Evolutionary conservation across 2,329 filamentous ascomycete genomes (phyloP).

Genomic region (Xylariaceae sp.): DNA sequence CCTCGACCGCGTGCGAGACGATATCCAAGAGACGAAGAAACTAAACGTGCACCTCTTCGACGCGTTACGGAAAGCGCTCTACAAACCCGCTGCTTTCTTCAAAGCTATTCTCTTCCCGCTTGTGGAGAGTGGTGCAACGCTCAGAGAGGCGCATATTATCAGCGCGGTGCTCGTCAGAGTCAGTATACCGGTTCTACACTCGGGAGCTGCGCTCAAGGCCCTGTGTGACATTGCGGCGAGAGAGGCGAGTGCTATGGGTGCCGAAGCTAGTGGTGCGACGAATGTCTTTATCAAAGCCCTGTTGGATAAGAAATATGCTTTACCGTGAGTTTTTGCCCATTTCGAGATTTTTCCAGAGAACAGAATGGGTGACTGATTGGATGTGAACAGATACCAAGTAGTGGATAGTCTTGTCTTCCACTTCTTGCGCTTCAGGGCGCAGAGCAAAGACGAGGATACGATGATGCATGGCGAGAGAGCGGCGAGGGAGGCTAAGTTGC

Average conservation of each 20-base stretch:
- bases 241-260: slow-evolving; percentile 66
- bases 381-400: slow-evolving; percentile 63
- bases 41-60: slow-evolving; percentile 95
- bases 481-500: slow-evolving; percentile 62
- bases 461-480: slow-evolving; percentile 47
- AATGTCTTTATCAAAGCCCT: slow-evolving; percentile 94
- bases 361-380: not conserved
- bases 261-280: slow-evolving; percentile 83
- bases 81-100: slow-evolving; percentile 72
- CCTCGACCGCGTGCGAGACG: slow-evolving; percentile 84
- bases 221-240: slow-evolving; percentile 93
- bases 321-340: slow-evolving; percentile 75
- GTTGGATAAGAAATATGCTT: slow-evolving; percentile 93
- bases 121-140: slow-evolving; percentile 74
- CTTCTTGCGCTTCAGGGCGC: slow-evolving; percentile 78
- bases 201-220: slow-evolving; percentile 83
- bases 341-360: not conserved
- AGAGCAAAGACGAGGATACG: slow-evolving; percentile 49
- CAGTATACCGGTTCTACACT: slow-evolving; percentile 86
- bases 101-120: slow-evolving; percentile 93
- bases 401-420: slow-evolving; percentile 95
- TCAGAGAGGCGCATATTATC: slow-evolving; percentile 89
- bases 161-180: slow-evolving; percentile 80
- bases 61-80: slow-evolving; percentile 68
- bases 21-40: slow-evolving; percentile 88